These are phyloP conservation scores for Rosellinia necatrix DNA, from an alignment of 2,329 filamentous ascomycete genomes.

Conservation along the genomic window DNA sequence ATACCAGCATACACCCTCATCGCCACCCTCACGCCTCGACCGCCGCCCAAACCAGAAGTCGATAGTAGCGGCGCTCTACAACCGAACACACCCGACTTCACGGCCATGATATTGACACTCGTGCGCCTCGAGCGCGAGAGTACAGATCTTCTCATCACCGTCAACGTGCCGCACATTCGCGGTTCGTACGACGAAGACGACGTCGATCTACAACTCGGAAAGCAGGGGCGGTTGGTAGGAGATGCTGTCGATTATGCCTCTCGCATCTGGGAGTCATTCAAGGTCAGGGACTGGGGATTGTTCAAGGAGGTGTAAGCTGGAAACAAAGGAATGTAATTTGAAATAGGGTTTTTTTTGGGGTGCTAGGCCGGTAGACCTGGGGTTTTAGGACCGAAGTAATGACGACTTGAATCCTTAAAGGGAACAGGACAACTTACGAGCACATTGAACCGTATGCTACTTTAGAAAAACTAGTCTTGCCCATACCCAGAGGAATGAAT, in stretches of 20 bases:
- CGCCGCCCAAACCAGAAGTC: constrained; percentile 37
- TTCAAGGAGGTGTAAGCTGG: constrained; percentile 55
- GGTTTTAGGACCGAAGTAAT: too few relatives aligned
- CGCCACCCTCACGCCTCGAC: constrained; percentile 62
- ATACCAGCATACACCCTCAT: constrained; percentile 72
- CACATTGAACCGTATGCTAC: too few relatives aligned
- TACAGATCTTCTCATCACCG: constrained; percentile 82
- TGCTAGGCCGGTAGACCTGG: too few relatives aligned
- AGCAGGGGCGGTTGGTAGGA: constrained; percentile 69
- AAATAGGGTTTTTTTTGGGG: too few relatives aligned
- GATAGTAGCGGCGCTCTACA: constrained; percentile 43
- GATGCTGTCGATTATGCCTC: constrained; percentile 70
- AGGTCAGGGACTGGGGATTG: constrained; percentile 79
- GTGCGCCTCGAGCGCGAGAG: constrained; percentile 74
- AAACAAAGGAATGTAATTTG: too few relatives aligned
- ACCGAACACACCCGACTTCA: constrained; percentile 61
- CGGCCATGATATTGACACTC: constrained; percentile 76
- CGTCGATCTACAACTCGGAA: constrained; percentile 68
- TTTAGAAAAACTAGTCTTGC: too few relatives aligned
- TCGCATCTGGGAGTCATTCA: constrained; percentile 72
- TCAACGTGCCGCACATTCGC: constrained; percentile 85
- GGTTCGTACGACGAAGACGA: constrained; percentile 75
- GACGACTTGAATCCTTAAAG: too few relatives aligned
- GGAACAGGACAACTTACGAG: too few relatives aligned
- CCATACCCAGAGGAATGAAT: too few relatives aligned